Base-by-base conservation (phyloP, 352 stramenopile species). In the Globisporangium barbulae region DNA sequence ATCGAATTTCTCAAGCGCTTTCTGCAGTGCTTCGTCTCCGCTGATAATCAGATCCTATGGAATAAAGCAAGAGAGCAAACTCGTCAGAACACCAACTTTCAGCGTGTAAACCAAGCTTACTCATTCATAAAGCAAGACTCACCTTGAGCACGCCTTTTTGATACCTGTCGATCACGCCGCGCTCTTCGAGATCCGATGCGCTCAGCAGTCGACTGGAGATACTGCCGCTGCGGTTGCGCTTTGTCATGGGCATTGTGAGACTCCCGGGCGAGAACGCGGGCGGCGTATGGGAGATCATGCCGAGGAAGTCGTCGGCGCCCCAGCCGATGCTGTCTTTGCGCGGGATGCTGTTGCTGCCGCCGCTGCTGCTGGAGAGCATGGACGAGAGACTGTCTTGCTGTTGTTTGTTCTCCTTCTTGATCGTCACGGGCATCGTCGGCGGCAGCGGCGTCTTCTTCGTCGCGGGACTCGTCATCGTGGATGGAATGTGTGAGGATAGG, bases 141-240 rank as follows among this genome's bases (percentile, higher is more conserved):
- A 91, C 83, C 79, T 97, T 97, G 2, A 97, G 70, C 33, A 97
- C 85, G 19, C 89, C 89, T 70, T 97, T 97, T 65, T 97, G 90
- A 44, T 91, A 90, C 56, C 88, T 72, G 65, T 97, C 89, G 62
- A 97, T 97, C 47, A 96, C 81, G 10, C 90, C 90, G 52, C 89
- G 89, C 64, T 97, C 90, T 67, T 97, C 90, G 22, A 97, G 66
- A 48, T 97, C 90, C 5, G 90, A 93, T 3, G 90, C 90, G 55
- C 88, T 96, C n/a, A 94, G 69, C 53, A 96, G 69, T 37, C 87
- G 83, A 60, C 87, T 91, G 28, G 85, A 93, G 58, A 95, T 93
- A 56, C 85, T 94, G 45, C 87, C 87, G 61, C 83, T 94, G 33
- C 87, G 81, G 5, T 83, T 83, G 50, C 87, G 72, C 73, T 95